Evolutionary conservation across 2,329 filamentous ascomycete species (phyloP), one percentile per base, ranked within the genome.

Genomic region (Trichophyton schoenleinii): DNA sequence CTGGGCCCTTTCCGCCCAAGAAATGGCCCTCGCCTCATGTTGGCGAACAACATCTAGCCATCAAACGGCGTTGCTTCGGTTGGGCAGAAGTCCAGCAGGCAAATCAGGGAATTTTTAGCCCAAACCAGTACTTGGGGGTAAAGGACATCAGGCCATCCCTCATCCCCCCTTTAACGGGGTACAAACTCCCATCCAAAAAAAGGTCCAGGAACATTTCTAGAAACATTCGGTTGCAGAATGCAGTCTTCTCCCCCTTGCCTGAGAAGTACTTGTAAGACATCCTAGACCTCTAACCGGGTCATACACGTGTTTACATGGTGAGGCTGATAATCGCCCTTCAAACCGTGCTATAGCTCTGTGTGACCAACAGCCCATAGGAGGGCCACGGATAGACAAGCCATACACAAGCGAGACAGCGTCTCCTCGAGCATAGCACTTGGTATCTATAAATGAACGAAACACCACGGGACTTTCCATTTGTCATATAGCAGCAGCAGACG

Each of bases 221-320:
- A 55, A 55, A 55, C 28, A 55, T 55, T 55, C 52, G 52, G 28
- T 55, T 36, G 52, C 52, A 55, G 52, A 36, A 55, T 55, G 52
- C 52, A 36, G 13, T 18, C 31, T 38, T 55, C 52, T 31, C 4
- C 3, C 34, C 34, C 11, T 22, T 36, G 13, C 52, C 31, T 28
- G 5, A 36, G 28, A n/a, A 34, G 28, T 34, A 36, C 22, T 6
- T 55, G 52, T 55, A 55, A 55, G 28, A 55, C 52, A 31, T 9
- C 25, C 11, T 55, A 55, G 9, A 55, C 52, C 28, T 38, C 52
- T 55, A 9, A 36, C 52, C 8, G 28, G 31, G 34, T 38, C 28
- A 55, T 36, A 55, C 52, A 55, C 52, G 28, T 55, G 49, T 31
- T 53, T 53, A 53, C 49, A 53, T 28, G 52, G 52, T 55, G 52